phyloP scores from a whole-genome alignment of 169 alveolate genomes.

The Theileria luwenshuni region DNA sequence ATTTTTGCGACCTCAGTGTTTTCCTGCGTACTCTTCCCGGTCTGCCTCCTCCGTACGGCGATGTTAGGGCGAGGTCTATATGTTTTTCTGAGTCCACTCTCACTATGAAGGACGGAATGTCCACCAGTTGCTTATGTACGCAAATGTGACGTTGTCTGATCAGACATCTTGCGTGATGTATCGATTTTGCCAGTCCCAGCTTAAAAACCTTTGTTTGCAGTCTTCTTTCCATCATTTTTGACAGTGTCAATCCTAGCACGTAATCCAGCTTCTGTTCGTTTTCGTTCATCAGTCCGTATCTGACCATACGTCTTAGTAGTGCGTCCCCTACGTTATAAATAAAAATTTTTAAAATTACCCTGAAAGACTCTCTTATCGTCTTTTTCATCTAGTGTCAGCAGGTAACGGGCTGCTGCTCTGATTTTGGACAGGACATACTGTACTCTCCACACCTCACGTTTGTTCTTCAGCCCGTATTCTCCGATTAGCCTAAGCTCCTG shows the following conservation, averaged over 20 bases:
- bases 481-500: constrained; percentile 96
- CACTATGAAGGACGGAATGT: constrained; percentile 98
- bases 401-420: constrained; percentile 98
- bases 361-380: constrained; percentile 95
- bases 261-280: constrained; percentile 97
- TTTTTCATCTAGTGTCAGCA: constrained; percentile 96
- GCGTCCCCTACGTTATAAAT: constrained; percentile 87
- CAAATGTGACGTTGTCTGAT: constrained; percentile 98
- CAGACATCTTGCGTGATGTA: constrained; percentile 98
- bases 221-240: constrained; percentile 98
- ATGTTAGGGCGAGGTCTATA: constrained; percentile 94
- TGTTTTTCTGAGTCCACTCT: constrained; percentile 98
- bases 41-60: constrained; percentile 96
- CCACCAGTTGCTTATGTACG: constrained; percentile 97
- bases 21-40: constrained; percentile 96
- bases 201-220: constrained; percentile 98
- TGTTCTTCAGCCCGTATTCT: constrained; percentile 98
- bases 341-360: constrained; percentile 62
- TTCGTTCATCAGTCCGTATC: constrained; percentile 96
- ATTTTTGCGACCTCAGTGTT: constrained; percentile 73
- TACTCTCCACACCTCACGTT: constrained; percentile 99
- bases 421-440: constrained; percentile 96
- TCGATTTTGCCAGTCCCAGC: constrained; percentile 94
- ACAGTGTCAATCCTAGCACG: constrained; percentile 96
- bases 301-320: constrained; percentile 97